phyloP scores from a whole-genome alignment of 2,329 filamentous ascomycete species.

The Davidsoniella virescens region DNA sequence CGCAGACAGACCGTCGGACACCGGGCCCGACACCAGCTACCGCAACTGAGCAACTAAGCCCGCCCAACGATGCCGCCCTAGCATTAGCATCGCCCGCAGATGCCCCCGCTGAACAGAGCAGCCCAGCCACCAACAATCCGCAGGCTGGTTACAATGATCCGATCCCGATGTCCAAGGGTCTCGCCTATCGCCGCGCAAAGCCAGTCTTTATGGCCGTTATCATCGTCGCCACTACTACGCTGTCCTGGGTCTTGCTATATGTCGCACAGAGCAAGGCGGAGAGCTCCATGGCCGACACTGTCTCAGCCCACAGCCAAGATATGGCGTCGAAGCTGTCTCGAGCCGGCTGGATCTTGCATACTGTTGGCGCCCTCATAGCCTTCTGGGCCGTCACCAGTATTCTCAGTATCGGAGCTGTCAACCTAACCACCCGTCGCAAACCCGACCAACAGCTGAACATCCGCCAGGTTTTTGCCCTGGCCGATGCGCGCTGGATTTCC shows the following conservation, averaged over 20 bases:
- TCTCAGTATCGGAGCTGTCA: constrained; percentile 6
- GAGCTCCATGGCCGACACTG: constrained; percentile 3
- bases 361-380: constrained; percentile 10
- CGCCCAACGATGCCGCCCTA: neutral
- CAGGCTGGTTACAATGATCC: neutral
- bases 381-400: constrained; percentile 4
- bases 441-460: constrained; percentile 5
- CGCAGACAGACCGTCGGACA: neutral
- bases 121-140: no score
- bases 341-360: constrained; percentile 11
- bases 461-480: constrained; percentile 10
- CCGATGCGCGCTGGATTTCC: constrained; percentile 5
- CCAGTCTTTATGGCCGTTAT: constrained; percentile 5
- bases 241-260: constrained; percentile 10
- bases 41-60: neutral
- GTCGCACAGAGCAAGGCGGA: constrained; percentile 3
- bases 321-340: constrained; percentile 6
- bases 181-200: constrained; percentile 9
- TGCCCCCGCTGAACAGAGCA: neutral
- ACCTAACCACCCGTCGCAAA: constrained; percentile 2
- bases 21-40: neutral
- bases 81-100: neutral
- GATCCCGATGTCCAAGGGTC: neutral
- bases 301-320: neutral
- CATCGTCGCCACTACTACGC: constrained; percentile 7